phyloP scores from a whole-genome alignment of 495 filamentous ascomycete species.

The Articulospora tetracladia region DNA sequence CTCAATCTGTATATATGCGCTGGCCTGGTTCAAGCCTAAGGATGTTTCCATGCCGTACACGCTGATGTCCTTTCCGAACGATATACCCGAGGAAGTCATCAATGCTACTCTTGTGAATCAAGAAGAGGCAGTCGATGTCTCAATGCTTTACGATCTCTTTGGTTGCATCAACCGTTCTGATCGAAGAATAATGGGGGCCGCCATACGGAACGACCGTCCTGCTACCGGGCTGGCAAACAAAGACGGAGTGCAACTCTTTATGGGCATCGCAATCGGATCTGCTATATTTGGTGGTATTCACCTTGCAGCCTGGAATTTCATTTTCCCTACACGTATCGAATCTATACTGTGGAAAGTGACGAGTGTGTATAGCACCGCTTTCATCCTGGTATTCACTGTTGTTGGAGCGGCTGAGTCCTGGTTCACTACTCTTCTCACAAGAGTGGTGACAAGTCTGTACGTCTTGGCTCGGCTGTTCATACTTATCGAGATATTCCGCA shows the following conservation, averaged over 20 bases:
- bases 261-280: neutral
- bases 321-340: neutral
- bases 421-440: neutral
- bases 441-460: too few species aligned
- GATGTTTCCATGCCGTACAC: neutral
- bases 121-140: neutral
- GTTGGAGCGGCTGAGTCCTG: neutral
- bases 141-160: too few species aligned
- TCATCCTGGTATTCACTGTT: neutral
- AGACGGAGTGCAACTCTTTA: neutral
- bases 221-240: neutral
- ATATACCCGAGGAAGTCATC: neutral
- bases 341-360: neutral
- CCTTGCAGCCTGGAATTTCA: neutral
- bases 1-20: conserved; percentile 22
- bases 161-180: too few species aligned
- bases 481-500: conserved; percentile 27
- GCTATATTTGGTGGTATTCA: conserved; percentile 3
- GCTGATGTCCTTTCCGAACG: neutral
- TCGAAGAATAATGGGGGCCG: neutral
- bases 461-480: conserved; percentile 23
- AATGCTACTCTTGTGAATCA: neutral
- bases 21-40: conserved; percentile 17
- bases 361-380: neutral
- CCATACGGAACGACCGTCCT: neutral